Evolutionary conservation across 331 rosid genomes (phyloP), one percentile per base, ranked within the genome.

Genomic region (Rhamnella rubrinervis): DNA sequence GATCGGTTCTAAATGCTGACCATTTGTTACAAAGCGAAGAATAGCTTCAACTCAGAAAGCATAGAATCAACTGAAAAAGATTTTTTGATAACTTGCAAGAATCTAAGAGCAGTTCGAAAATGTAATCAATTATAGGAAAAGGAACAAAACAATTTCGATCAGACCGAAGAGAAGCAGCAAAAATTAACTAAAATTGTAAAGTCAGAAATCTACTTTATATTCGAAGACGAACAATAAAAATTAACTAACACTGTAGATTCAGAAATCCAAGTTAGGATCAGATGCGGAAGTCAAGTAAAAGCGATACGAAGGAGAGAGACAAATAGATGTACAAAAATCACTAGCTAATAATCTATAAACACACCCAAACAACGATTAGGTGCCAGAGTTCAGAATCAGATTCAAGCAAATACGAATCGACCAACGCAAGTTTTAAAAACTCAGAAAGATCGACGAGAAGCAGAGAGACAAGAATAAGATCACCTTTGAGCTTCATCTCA

Each of bases 401-500:
- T 37, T 21, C 39, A 12, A 51, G 46, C 19, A 19, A 28, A 46
- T n/a, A 60, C 4, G 31, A 46, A 60, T 47, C 60, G n/a, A 70
- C 12, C 8, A 59, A 63, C 61, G 4, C 13, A 11, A 71, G 11
- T 5, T 26, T 26, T 13, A 26, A 59, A 55, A 41, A 63, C 1
- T 13, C 40, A 0, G 21, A 40, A 57, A 58, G 40, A 70, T 40
- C 57, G 8, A 61, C 8, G 23, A 25, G 39, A 64, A 75, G 9
- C 21, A 13, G 51, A 46, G 60, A 46, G 44, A 66, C 6, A 11
- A 31, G 35, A 31, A 31, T 31, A 31, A 56, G 21, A 23, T 25
- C 18, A 91, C 96, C 85, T 83, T 83, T 82, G 61, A 85, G 84
- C 59, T 79, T 81, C 86, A 84, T 77, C 71, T 80, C 85, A 37